Evolutionary conservation across 2,329 filamentous ascomycete species (phyloP), one percentile per base, ranked within the genome.

Genomic region (Apiospora kogelbergensis): DNA sequence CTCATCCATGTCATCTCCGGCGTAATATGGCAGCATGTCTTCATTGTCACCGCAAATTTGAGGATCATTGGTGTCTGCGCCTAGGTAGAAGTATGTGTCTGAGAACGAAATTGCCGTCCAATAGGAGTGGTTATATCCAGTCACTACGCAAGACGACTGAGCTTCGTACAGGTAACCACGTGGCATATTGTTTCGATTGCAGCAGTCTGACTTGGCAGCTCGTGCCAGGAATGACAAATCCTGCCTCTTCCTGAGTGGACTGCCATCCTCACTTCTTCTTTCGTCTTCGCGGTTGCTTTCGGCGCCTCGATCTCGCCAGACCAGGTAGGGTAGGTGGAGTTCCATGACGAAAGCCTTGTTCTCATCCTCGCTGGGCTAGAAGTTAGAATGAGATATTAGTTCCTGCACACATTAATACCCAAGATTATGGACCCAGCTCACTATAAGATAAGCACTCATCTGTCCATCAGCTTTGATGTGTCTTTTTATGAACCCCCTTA

Each of bases 1-100:
- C 1, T 67, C 48, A 11, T 24, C 48, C 3, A 44, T 10, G 1
- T 67, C n/a, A 1, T 41, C 30, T 9, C 45, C 64, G 1, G 26
- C 22, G 30, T 67, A 67, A 13, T 45, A 44, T 6, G 66, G 22
- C 7, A 67, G 9, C 66, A 67, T 60, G 2, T 67, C 66, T 20
- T 57, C 37, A 20, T 67, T 67, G 17, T 63, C 48, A 20, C 17
- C 46, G 9, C 42, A 24, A 9, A 30, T 37, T 2, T 20, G 1
- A 15, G n/a, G 20, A 26, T 67, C 45, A 40, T 67, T 22, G 13
- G 24, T 17, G 11, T 17, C 7, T 37, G 15, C 53, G 1, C 26
- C 53, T 60, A 15, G 26, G n/a, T 60, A 60, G 26, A 60, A 63
- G 13, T 67, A 67, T 0, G 66, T 67, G 9, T 67, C 66, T 0